Evolutionary conservation across 345 rosid genomes (phyloP).

Genomic region (Hibiscus syriacus): DNA sequence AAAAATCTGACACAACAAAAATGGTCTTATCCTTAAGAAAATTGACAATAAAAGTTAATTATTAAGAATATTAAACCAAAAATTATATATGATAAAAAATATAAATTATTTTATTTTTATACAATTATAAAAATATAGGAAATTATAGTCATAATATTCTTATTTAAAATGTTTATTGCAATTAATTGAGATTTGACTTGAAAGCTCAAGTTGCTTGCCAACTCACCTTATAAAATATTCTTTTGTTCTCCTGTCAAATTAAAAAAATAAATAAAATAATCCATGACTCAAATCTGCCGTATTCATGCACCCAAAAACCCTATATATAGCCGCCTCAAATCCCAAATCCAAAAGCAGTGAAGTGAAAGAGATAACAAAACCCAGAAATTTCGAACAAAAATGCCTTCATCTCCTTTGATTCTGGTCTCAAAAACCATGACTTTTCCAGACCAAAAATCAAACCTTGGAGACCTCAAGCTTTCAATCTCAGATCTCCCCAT

Average conservation of each 20-base stretch:
- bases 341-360: background rate
- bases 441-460: constrained; percentile 48
- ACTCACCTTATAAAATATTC: background rate
- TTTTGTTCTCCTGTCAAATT: background rate
- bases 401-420: constrained; percentile 38
- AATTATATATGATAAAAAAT: too few species aligned
- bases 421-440: constrained; percentile 41
- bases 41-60: too few species aligned
- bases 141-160: too few species aligned
- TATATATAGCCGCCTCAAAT: background rate
- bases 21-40: too few species aligned
- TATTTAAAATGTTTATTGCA: too few species aligned
- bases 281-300: background rate
- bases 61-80: too few species aligned
- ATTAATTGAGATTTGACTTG: too few species aligned
- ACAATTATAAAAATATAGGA: too few species aligned
- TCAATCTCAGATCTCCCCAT: constrained; percentile 95
- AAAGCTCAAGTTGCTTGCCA: background rate
- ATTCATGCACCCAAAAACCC: constrained; percentile 6
- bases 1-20: too few species aligned
- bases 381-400: background rate
- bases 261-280: background rate
- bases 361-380: background rate
- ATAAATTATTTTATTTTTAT: too few species aligned
- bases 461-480: constrained; percentile 60